Evolutionary conservation across 108 stramenopile genomes (phyloP), one percentile per base, ranked within the genome.

Genomic region (Nitzschia palea): DNA sequence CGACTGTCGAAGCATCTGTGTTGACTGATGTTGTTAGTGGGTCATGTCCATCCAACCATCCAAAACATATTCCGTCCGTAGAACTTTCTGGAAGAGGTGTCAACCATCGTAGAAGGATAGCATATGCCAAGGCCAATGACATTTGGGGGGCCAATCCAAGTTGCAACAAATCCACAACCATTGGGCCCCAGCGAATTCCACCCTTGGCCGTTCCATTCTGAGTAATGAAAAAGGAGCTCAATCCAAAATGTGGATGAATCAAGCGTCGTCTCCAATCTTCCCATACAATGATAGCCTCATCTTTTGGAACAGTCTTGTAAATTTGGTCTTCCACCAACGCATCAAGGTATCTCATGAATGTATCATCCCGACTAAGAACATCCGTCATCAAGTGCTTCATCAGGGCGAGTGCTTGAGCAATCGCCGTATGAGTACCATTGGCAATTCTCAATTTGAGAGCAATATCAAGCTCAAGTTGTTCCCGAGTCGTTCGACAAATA

Each of bases 171-270:
- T 82, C 72, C 34, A 58, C 51, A 22, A 97, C 62, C 9, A 88
- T 95, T 5, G 92, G 91, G 17, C 81, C 79, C 44, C 92, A 70
- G 15, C 94, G 89, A 31, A 95, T 87, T 27, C 94, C 94, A 48
- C 90, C 88, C 61, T 97, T 97, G 60, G 90, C 80, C 10, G 93
- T 83, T 23, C 89, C 91, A 79, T 94, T 95, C 73, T 97, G 93
- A 3, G 87, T 86, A 62, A 97, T 92, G 69, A 97, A 97, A 77
- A 95, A 94, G 22, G 87, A 83, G 18, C 84, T 80, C 35, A 97
- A 66, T 25, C 96, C 96, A 80, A 97, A 97, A 58, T 84, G 62
- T 0, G 90, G 84, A 87, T 93, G 93, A 22, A 57, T 30, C 55
- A 97, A 48, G 18, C 96, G 79, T 50, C 44, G 48, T 37, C 88